Evolutionary conservation across 2,329 filamentous ascomycete genomes (phyloP).

Genomic region (Aspergillus costaricaensis): DNA sequence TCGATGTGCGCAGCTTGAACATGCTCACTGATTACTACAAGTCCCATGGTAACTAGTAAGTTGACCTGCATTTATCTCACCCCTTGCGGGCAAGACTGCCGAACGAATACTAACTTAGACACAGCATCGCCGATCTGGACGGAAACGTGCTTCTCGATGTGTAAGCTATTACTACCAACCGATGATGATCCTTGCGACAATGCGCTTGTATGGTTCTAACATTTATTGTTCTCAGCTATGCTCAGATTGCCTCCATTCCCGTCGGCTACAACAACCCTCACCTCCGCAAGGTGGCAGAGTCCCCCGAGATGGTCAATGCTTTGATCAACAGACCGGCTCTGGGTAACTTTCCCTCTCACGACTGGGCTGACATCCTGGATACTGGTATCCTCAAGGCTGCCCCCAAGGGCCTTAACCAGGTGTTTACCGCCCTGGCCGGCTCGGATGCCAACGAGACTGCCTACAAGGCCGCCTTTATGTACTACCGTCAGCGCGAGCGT

Average conservation of each 20-base stretch:
- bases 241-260: constrained; percentile 90
- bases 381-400: constrained; percentile 79
- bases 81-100: neutral
- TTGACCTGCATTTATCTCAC: neutral
- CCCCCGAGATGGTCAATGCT: constrained; percentile 75
- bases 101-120: constrained; percentile 19
- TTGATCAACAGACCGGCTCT: constrained; percentile 87
- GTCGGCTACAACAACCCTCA: constrained; percentile 89
- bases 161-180: constrained; percentile 32
- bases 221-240: constrained; percentile 63
- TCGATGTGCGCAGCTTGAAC: constrained; percentile 83
- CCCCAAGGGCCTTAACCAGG: constrained; percentile 79
- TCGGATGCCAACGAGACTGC: constrained; percentile 93
- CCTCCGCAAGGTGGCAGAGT: constrained; percentile 68
- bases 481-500: constrained; percentile 76
- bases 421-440: constrained; percentile 86
- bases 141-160: constrained; percentile 56
- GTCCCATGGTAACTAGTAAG: constrained; percentile 75
- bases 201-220: constrained; percentile 2
- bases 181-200: neutral
- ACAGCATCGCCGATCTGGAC: constrained; percentile 52
- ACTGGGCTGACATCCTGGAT: constrained; percentile 79
- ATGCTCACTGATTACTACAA: constrained; percentile 75
- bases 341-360: constrained; percentile 84
- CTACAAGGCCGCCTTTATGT: constrained; percentile 96